Percentiles rank a stretch among this genome's conserved stretches.
phyloP scores from a whole-genome alignment of 75 land plant species.

The Pinus taeda region DNA sequence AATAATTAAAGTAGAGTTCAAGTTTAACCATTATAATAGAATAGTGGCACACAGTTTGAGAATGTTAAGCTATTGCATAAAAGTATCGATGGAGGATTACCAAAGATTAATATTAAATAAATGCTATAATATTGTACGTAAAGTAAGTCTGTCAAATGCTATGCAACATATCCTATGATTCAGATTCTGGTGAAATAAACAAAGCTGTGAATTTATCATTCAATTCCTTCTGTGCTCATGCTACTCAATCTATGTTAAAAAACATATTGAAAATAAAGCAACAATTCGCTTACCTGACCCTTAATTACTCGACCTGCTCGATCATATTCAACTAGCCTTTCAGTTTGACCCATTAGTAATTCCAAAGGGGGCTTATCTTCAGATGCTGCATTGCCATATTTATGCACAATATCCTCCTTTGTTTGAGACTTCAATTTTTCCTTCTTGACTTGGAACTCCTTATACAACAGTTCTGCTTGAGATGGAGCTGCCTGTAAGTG shows the following conservation, averaged over 20 bases:
- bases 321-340: constrained; percentile 83
- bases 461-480: constrained; percentile 72
- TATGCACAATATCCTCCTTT: constrained; percentile 69
- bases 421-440: constrained; percentile 59
- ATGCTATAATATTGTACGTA: too few species aligned
- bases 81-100: too few species aligned
- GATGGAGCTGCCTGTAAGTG: constrained; percentile 95
- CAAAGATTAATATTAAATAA: too few species aligned
- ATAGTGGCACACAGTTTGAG: too few species aligned
- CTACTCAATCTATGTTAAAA: too few species aligned
- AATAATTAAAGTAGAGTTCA: background rate
- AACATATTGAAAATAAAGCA: too few species aligned
- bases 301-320: constrained; percentile 87
- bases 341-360: constrained; percentile 84
- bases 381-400: constrained; percentile 88
- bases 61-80: too few species aligned
- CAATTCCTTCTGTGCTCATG: too few species aligned
- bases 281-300: constrained; percentile 48
- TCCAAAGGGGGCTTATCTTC: constrained; percentile 74
- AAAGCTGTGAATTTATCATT: too few species aligned
- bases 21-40: background rate
- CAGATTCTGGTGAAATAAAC: too few species aligned
- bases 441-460: constrained; percentile 69
- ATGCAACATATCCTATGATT: too few species aligned
- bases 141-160: too few species aligned